A percentile compares a stretch with the other conserved stretches of the same genome.
Conservation (phyloP, 495 filamentous ascomycete genomes). For the Lasiosphaeris hirsuta region DNA sequence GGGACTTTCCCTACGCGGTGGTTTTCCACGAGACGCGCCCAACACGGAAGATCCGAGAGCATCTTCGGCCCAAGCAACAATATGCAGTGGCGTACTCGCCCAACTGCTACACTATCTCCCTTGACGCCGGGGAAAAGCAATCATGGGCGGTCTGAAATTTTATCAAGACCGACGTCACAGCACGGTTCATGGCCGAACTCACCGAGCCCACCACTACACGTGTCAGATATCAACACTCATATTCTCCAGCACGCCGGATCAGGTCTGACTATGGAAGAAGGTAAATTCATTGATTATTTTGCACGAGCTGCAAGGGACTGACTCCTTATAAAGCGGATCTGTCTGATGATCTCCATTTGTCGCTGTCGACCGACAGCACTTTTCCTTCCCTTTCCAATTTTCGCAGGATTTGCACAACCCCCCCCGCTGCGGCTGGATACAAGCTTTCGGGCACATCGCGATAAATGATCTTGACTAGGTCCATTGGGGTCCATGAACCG, state of each 20-base stretch:
- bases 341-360: constrained; percentile 51
- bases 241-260: background rate
- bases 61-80: too few species aligned
- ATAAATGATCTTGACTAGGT: constrained; percentile 85
- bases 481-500: constrained; percentile 61
- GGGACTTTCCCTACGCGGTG: background rate
- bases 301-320: background rate
- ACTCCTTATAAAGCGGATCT: constrained; percentile 41
- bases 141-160: constrained; percentile 4
- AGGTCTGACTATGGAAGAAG: background rate
- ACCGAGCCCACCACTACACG: background rate
- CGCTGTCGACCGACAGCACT: constrained; percentile 42
- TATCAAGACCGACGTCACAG: constrained; percentile 11
- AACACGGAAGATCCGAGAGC: too few species aligned
- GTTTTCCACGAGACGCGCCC: background rate
- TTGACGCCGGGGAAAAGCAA: background rate
- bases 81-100: too few species aligned
- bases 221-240: background rate
- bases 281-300: background rate
- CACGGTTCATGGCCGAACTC: constrained; percentile 10
- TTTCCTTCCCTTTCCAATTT: constrained; percentile 69
- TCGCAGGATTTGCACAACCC: constrained; percentile 62
- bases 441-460: constrained; percentile 70
- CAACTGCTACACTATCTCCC: too few species aligned
- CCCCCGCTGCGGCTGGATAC: constrained; percentile 66